Conservation (phyloP, 106 monocot genomes). For the Narthecium ossifragum region DNA sequence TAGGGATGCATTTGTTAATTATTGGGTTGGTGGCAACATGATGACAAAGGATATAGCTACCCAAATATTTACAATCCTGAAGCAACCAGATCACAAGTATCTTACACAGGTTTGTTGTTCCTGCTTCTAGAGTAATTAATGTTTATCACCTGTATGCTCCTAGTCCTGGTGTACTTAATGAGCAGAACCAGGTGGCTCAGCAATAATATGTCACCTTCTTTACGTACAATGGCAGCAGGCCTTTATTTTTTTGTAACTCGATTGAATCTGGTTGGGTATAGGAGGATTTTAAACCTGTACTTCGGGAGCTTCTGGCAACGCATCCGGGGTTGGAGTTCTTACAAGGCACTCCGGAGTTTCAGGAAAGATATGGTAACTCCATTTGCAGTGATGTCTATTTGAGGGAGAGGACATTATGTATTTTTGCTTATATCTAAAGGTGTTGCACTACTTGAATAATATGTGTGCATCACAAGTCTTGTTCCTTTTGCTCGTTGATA, state of each 20-base stretch:
- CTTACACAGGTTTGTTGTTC: conserved; percentile 61
- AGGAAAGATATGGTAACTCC: conserved; percentile 93
- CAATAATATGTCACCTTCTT: too few relatives aligned
- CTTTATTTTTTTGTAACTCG: conserved; percentile 3
- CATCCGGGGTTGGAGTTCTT: conserved; percentile 96
- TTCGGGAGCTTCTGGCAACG: conserved; percentile 77
- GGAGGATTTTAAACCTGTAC: conserved; percentile 94
- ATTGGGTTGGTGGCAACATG: conserved; percentile 87
- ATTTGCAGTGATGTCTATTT: too few relatives aligned
- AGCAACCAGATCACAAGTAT: conserved; percentile 65
- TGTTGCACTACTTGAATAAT: too few relatives aligned
- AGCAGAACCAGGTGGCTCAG: too few relatives aligned
- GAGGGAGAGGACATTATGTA: too few relatives aligned
- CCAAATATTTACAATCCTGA: conserved; percentile 79
- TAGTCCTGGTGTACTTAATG: too few relatives aligned
- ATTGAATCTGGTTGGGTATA: conserved; percentile 16
- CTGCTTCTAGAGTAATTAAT: too few relatives aligned
- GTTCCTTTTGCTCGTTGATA: too few relatives aligned
- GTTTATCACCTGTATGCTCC: too few relatives aligned
- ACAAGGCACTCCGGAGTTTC: conserved; percentile 97
- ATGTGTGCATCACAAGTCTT: too few relatives aligned
- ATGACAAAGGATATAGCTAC: conserved; percentile 81
- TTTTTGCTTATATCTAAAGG: too few relatives aligned
- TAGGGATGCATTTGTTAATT: conserved; percentile 85
- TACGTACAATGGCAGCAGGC: too few relatives aligned